Conservation (phyloP, 2,329 filamentous ascomycete species). For the Botryotinia narcissicola region DNA sequence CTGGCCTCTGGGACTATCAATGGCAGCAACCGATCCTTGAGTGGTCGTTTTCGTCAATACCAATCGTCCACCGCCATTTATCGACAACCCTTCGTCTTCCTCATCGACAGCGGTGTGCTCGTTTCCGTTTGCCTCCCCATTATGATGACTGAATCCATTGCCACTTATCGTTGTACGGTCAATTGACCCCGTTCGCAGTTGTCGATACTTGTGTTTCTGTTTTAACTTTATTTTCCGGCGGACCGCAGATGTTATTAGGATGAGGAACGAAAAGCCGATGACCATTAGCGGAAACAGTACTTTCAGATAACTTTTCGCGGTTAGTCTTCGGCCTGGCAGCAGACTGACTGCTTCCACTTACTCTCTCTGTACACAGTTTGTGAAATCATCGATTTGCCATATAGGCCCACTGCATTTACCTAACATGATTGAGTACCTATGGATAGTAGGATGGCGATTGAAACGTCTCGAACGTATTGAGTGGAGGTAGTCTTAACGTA, state of each 20-base stretch:
- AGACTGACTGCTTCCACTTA: slow-evolving; percentile 46
- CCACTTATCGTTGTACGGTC: slow-evolving; percentile 37
- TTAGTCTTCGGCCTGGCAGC: neutral
- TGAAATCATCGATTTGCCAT: slow-evolving; percentile 64
- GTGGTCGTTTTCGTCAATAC: slow-evolving; percentile 59
- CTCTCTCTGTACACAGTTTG: slow-evolving; percentile 64
- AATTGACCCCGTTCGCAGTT: slow-evolving; percentile 47
- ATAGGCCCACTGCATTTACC: slow-evolving; percentile 38
- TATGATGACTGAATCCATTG: neutral
- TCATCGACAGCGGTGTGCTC: slow-evolving; percentile 44
- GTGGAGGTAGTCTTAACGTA: neutral
- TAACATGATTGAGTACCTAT: slow-evolving; percentile 25
- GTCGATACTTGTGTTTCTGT: slow-evolving; percentile 55
- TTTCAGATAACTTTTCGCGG: slow-evolving; percentile 65
- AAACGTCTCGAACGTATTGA: neutral
- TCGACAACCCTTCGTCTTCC: slow-evolving; percentile 56
- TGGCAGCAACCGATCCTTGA: slow-evolving; percentile 63
- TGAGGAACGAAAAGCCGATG: slow-evolving; percentile 66
- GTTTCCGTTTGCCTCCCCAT: slow-evolving; percentile 20
- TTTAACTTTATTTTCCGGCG: slow-evolving; percentile 52
- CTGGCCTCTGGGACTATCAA: slow-evolving; percentile 75
- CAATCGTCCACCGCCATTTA: slow-evolving; percentile 57
- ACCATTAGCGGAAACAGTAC: slow-evolving; percentile 74
- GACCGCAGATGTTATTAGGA: slow-evolving; percentile 59
- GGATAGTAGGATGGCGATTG: neutral